Base-by-base conservation (phyloP, 129 eudicot genomes). In the Erigeron canadensis region DNA sequence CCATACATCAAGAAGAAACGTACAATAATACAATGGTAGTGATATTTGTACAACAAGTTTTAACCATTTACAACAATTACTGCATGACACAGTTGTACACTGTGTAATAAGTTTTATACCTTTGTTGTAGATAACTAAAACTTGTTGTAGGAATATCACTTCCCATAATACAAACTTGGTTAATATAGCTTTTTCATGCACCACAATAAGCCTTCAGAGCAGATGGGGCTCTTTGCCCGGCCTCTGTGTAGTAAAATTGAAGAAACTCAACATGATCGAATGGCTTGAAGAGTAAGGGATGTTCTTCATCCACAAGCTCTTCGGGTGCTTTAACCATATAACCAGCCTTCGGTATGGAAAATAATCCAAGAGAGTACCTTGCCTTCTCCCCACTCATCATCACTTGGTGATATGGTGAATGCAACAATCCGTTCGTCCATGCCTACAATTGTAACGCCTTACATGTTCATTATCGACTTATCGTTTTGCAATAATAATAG, bases 201-300 rank as follows among this genome's bases (percentile, higher is more conserved):
- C 89, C 86, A 79, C 89, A 85, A 11, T 75, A 81, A 23, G 75
- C 65, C 63, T 75, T 58, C 0, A 85, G 78, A 28, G 86, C 81
- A 70, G 74, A 71, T 37, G n/a, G 63, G 50, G 77, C 41, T 38
- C 65, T 65, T 48, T 81, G 78, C 11, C 83, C 85, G 0, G 79
- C 81, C 48, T 79, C 81, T 23, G 77, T 65, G 59, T 81, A 79
- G 75, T 78, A 85, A 41, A 79, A 79, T 0, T 74, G 62, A 2
- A 85, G 75, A 43, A 77, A 85, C 59, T 22, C 63, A 11, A 57
- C 63, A 21, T 57, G 63, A 57, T 57, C 63, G 10, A 57, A 57
- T 2, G 63, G 63, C 10, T 19, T 22, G 11, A 57, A 57, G 37
- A 21, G 61, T 19, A 55, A 57, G 5, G 63, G 63, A 22, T 22